Base-by-base conservation (phyloP, 2,329 filamentous ascomycete species). In the Cercospora sesami region DNA sequence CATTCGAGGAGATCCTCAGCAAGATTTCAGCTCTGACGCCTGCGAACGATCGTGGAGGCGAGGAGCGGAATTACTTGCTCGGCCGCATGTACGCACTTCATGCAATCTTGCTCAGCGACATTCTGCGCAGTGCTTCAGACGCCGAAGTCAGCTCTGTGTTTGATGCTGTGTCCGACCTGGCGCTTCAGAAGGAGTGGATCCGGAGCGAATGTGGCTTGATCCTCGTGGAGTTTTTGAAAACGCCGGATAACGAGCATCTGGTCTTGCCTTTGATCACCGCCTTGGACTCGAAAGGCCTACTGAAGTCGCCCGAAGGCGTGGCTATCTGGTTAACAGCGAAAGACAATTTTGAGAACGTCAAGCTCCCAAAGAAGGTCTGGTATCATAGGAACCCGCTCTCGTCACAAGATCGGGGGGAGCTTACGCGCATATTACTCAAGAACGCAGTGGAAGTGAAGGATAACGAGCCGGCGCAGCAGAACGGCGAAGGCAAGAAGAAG, bases 51-150 rank as follows among this genome's bases (percentile, higher is more conserved):
- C 83, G 84, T 30, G 81, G 84, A 18, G 84, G 85, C 39, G 86
- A 97, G 83, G 94, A 98, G 81, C 86, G 92, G 74, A 93, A 98
- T 77, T 89, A 93, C 77, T 87, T 89, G 72, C 91, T 97, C 71
- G 95, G 95, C 6, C 89, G 92, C 73, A 82, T 97, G 1, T 97
- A 97, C 75, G 94, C 93, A 2, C 86, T 94, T 53, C 91, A 96
- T 78, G 92, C 92, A 68, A 89, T 98, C 69, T 88, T 97, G 55
- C 89, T 93, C 78, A 92, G 94, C 12, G 86, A 86, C 4, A 86
- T 93, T 12, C 90, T 94, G 73, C 79, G 82, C 65, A 79, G 83
- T 4, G 80, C 83, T 18, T 82, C 86, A 4, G 85, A 82, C 63
- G 76, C 81, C 68, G 80, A 85, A 74, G 93, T 90, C 88, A 83